Conservation (phyloP, 1,139 yeast genomes). For the Yamadazyma membranifaciens region DNA sequence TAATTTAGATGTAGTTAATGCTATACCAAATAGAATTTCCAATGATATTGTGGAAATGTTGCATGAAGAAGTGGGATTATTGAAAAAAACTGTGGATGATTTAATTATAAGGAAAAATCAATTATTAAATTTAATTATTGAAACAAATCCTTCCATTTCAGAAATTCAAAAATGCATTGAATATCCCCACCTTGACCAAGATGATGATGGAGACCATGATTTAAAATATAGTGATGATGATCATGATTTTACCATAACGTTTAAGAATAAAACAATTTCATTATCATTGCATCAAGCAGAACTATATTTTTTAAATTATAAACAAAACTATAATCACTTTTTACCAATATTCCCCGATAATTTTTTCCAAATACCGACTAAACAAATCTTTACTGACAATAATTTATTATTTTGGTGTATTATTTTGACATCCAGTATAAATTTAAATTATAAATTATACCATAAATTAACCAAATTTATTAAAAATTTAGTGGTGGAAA, state of each 20-base stretch:
- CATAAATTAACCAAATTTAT: slow-evolving; percentile 30
- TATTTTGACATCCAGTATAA: slow-evolving; percentile 33
- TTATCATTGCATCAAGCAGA: slow-evolving; percentile 29
- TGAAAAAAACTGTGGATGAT: slow-evolving; percentile 26
- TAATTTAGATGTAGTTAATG: slow-evolving; percentile 43
- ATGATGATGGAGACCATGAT: slow-evolving; percentile 1
- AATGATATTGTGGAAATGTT: slow-evolving; percentile 33
- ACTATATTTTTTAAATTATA: slow-evolving; percentile 30
- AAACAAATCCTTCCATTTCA: slow-evolving; percentile 24
- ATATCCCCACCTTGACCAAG: neutral
- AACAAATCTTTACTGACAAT: slow-evolving; percentile 26
- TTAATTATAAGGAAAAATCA: slow-evolving; percentile 12
- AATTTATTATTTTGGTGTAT: slow-evolving; percentile 45
- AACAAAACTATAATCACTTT: slow-evolving; percentile 30
- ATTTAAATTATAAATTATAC: slow-evolving; percentile 23
- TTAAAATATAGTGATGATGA: neutral
- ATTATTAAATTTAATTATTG: slow-evolving; percentile 10
- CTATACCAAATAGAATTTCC: slow-evolving; percentile 25
- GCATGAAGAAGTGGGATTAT: slow-evolving; percentile 27
- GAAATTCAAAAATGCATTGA: slow-evolving; percentile 28
- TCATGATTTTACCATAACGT: slow-evolving; percentile 4
- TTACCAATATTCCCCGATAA: slow-evolving; percentile 43
- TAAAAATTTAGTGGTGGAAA: slow-evolving; percentile 39
- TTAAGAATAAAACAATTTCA: slow-evolving; percentile 18
- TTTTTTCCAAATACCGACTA: slow-evolving; percentile 28